Evolutionary conservation across 2,329 filamentous ascomycete genomes (phyloP).

Genomic region (Acarospora socialis): DNA sequence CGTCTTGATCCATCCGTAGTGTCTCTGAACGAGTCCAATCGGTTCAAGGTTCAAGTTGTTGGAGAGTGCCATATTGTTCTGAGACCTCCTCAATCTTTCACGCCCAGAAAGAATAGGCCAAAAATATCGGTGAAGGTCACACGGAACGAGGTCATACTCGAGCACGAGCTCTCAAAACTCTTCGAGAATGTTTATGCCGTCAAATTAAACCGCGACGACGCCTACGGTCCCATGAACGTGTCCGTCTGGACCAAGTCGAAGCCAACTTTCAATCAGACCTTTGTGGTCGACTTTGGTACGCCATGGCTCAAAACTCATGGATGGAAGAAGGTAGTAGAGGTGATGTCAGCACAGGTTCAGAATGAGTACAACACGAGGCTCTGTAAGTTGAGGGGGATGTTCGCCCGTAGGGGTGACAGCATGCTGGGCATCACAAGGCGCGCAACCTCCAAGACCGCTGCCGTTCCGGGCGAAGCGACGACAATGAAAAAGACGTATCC

Average conservation of each 20-base stretch:
- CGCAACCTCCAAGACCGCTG: too few species aligned
- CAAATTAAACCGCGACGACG: slow-evolving; percentile 34
- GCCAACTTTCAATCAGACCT: slow-evolving; percentile 21
- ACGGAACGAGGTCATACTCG: slow-evolving; percentile 26
- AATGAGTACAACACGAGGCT: too few species aligned
- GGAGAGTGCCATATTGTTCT: slow-evolving; percentile 40
- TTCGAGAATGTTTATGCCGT: slow-evolving; percentile 41
- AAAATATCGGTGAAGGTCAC: slow-evolving; percentile 36
- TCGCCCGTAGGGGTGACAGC: too few species aligned
- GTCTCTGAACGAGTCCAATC: slow-evolving; percentile 20
- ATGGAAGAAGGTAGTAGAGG: slow-evolving; percentile 29
- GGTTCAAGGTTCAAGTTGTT: slow-evolving; percentile 40
- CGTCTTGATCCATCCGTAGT: slow-evolving; percentile 12
- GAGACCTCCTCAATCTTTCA: slow-evolving; percentile 32
- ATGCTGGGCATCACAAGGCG: too few species aligned
- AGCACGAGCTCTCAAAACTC: slow-evolving; percentile 34
- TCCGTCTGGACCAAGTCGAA: slow-evolving; percentile 28
- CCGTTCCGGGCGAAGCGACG: too few species aligned
- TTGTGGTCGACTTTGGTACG: slow-evolving; percentile 28
- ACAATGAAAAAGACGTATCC: too few species aligned
- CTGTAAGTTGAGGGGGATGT: too few species aligned
- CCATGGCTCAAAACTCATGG: slow-evolving; percentile 33
- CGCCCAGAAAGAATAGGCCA: slow-evolving; percentile 29
- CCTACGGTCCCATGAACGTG: slow-evolving; percentile 35
- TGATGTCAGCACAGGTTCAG: slow-evolving; percentile 22